phyloP scores from a whole-genome alignment of 495 filamentous ascomycete species.

The Hypoxylon cercidicola region DNA sequence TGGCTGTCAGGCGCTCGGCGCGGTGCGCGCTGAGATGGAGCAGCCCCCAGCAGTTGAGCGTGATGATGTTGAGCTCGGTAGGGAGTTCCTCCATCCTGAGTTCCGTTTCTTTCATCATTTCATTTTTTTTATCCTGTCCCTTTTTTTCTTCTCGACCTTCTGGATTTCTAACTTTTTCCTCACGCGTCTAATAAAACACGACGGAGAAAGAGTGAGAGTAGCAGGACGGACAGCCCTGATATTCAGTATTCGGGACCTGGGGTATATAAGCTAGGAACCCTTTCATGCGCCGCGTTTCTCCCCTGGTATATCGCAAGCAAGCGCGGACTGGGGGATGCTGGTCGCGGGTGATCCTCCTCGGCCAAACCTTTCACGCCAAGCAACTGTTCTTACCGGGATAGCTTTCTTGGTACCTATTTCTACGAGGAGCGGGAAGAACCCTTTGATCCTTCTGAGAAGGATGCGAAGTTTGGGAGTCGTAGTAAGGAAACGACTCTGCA shows the following conservation, averaged over 20 bases:
- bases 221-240: background rate
- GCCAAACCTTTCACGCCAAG: background rate
- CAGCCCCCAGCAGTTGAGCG: slow-evolving; percentile 96
- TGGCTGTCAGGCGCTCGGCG: slow-evolving; percentile 81
- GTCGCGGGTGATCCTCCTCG: slow-evolving; percentile 12
- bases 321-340: slow-evolving; percentile 22
- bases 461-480: background rate
- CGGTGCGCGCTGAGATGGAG: slow-evolving; percentile 86
- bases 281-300: background rate
- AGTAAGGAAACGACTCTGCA: background rate
- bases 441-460: too few relatives aligned
- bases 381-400: background rate
- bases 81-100: slow-evolving; percentile 51
- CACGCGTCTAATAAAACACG: background rate
- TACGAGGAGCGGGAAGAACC: too few relatives aligned
- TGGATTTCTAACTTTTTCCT: background rate
- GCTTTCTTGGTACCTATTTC: background rate
- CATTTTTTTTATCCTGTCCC: background rate
- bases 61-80: slow-evolving; percentile 76
- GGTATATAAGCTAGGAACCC: background rate
- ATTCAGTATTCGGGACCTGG: background rate
- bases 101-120: background rate
- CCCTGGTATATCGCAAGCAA: background rate
- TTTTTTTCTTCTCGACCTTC: background rate
- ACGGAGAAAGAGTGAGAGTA: background rate